These are phyloP conservation scores for Eragrostis curvula DNA, from an alignment of 176 grass and related monocot species.

Conservation along the genomic window DNA sequence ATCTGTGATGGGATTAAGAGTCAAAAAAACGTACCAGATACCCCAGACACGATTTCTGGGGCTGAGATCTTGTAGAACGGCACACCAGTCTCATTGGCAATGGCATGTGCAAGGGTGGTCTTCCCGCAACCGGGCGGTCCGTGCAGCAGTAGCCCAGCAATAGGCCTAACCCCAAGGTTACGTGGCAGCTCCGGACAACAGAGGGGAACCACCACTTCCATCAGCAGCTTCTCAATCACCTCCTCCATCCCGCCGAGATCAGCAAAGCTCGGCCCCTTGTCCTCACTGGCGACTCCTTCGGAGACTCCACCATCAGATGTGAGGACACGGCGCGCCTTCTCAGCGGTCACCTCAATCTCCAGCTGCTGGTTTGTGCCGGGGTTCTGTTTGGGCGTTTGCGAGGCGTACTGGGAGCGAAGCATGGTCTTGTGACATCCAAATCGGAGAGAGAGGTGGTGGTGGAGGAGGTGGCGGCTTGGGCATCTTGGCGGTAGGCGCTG, in stretches of 20 bases:
- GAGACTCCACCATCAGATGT: slow-evolving; percentile 41
- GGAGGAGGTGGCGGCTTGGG: slow-evolving; percentile 37
- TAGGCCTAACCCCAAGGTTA: slow-evolving; percentile 70
- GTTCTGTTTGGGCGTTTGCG: slow-evolving; percentile 42
- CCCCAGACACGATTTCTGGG: slow-evolving; percentile 75
- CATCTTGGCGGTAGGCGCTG: slow-evolving; percentile 35
- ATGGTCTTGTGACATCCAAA: slow-evolving; percentile 67
- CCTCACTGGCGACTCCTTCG: slow-evolving; percentile 9
- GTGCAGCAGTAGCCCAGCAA: slow-evolving; percentile 78
- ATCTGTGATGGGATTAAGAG: neutral
- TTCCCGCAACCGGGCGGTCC: slow-evolving; percentile 88
- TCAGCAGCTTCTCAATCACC: slow-evolving; percentile 74
- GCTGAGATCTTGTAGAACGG: slow-evolving; percentile 97
- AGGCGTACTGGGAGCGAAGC: slow-evolving; percentile 58
- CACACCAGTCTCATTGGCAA: slow-evolving; percentile 92
- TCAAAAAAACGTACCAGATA: slow-evolving; percentile 59
- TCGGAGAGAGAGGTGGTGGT: slow-evolving; percentile 58
- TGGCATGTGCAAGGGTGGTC: slow-evolving; percentile 86
- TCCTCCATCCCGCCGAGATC: slow-evolving; percentile 77
- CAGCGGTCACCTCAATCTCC: slow-evolving; percentile 60
- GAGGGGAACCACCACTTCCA: slow-evolving; percentile 83
- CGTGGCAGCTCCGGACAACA: slow-evolving; percentile 72
- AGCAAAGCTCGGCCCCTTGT: slow-evolving; percentile 54
- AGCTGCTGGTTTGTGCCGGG: slow-evolving; percentile 37
- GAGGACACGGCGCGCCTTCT: slow-evolving; percentile 53